Conservation (phyloP, 1,284 basidiomycete genomes). For the Microbotryum lychnidis-dioicae region DNA sequence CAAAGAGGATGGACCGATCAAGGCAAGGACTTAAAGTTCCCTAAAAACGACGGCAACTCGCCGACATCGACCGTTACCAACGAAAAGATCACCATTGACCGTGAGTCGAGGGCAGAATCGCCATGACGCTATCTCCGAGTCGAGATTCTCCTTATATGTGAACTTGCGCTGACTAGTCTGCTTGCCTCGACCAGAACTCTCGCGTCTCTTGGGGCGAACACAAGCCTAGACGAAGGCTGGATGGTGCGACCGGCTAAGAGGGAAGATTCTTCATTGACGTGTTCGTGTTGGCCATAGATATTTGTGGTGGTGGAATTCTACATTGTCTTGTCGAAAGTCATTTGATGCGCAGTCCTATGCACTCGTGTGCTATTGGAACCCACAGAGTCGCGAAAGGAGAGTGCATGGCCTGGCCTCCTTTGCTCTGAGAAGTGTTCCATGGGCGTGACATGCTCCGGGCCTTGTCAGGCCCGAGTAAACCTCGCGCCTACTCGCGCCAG, state of each 20-base stretch:
- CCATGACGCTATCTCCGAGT: not conserved
- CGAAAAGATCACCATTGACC: slow-evolving; percentile 30
- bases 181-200: slow-evolving; percentile 17
- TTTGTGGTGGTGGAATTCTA: too few relatives aligned
- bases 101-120: slow-evolving; percentile 7
- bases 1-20: slow-evolving; percentile 17
- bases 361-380: too few relatives aligned
- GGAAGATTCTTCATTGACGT: not conserved
- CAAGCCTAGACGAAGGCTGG: slow-evolving; percentile 7
- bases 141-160: not conserved
- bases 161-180: not conserved
- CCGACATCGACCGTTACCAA: slow-evolving; percentile 25
- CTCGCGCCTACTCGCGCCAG: too few relatives aligned
- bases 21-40: slow-evolving; percentile 13
- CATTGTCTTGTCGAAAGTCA: too few relatives aligned
- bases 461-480: too few relatives aligned
- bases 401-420: too few relatives aligned
- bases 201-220: slow-evolving; percentile 19
- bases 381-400: too few relatives aligned
- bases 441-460: too few relatives aligned
- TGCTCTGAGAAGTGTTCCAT: too few relatives aligned
- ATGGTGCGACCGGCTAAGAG: not conserved
- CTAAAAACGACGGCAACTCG: slow-evolving; percentile 29
- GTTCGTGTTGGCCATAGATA: too few relatives aligned
- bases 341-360: too few relatives aligned